phyloP scores from a whole-genome alignment of 2,329 filamentous ascomycete species.

The Colletotrichum orchidophilum region DNA sequence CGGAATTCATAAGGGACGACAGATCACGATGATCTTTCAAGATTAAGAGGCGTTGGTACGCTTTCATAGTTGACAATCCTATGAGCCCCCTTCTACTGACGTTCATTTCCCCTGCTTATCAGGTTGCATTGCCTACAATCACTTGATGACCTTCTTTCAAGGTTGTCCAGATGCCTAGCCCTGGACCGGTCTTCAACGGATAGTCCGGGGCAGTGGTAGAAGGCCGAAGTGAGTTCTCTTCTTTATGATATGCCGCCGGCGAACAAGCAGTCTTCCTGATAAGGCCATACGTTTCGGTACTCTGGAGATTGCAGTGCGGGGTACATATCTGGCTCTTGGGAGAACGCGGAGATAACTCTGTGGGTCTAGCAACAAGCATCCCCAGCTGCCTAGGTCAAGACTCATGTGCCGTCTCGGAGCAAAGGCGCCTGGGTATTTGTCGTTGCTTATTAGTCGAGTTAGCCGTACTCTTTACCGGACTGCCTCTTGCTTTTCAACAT shows the following conservation, averaged over 20 bases:
- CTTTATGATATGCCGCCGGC: background rate
- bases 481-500: background rate
- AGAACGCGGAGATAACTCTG: background rate
- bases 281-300: background rate
- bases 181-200: background rate
- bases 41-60: background rate
- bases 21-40: background rate
- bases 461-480: background rate
- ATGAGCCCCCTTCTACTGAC: background rate
- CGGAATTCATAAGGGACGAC: background rate
- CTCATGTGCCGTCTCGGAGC: background rate
- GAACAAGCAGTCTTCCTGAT: background rate
- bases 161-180: background rate
- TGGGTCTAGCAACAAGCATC: background rate
- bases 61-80: background rate
- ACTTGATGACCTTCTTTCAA: background rate
- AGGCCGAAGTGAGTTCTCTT: background rate
- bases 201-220: background rate
- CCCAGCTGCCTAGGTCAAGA: background rate
- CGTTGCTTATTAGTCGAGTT: background rate
- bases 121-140: background rate
- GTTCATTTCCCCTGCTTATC: background rate
- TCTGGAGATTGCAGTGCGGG: background rate
- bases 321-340: background rate
- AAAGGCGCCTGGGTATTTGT: background rate